Base-by-base conservation (phyloP, 306 rosid species). In the Fagus sylvatica region DNA sequence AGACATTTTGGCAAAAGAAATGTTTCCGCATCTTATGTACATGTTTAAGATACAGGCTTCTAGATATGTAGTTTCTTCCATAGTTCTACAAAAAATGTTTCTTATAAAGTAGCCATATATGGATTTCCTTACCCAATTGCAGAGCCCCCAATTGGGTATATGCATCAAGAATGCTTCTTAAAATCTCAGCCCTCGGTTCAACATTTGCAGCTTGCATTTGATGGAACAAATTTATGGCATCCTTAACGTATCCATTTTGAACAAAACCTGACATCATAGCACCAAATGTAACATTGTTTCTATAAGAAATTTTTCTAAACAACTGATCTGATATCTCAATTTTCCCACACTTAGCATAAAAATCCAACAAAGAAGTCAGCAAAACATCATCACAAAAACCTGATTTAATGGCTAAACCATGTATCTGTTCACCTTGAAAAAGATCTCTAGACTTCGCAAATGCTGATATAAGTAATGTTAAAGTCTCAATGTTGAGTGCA, bases 251-350 rank as follows among this genome's bases (percentile, higher is more conserved):
- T 40, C 90, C 90, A 74, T 85, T 89, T 49, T 82, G 93, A 85
- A 85, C 73, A 51, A 84, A 80, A 77, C 90, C 84, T 7, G 84
- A 85, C 87, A 87, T 87, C 88, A 85, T 85, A 34, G 90, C 87
- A 78, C 85, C 66, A 81, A 80, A 82, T 9, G 83, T 84, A 73
- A 90, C 77, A 80, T 43, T 76, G 57, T 83, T 85, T 73, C 75
- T 80, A 28, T 1, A 55, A 39, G 28, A 73, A 77, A 80, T 80
- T 76, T 80, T 85, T 72, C 73, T 56, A 61, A 87, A 90, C 60
- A 87, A 57, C 36, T 78, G 78, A 61, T 73, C 75, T 2, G 90
- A 82, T 60, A 46, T 74, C 80, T 61, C 87, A 51, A 78, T 49
- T 76, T 76, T 36, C 51, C 87, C 90, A 36, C 84, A 84, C 57